phyloP scores from a whole-genome alignment of 371 early-diverging fungal species.

The Mortierella sp. region DNA sequence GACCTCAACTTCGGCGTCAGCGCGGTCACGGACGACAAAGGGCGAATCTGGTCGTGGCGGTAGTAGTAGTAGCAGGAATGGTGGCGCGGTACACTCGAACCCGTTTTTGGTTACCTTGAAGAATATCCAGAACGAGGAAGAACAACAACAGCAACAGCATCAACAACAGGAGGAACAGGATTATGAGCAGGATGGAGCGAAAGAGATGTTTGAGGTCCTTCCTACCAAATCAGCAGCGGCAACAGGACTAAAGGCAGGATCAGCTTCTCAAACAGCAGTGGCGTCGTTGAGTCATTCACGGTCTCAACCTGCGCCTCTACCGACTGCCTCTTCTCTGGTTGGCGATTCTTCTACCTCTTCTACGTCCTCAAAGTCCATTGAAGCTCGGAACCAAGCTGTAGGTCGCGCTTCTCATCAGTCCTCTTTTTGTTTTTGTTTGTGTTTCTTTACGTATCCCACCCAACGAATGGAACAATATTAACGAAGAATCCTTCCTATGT shows the following conservation, averaged over 20 bases:
- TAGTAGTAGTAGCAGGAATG: neutral
- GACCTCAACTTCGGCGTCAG: neutral
- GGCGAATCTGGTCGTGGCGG: neutral
- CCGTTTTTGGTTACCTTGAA: constrained; percentile 15
- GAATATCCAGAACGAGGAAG: constrained; percentile 4
- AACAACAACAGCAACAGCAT: neutral
- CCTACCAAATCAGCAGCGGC: neutral
- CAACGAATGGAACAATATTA: neutral
- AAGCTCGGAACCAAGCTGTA: constrained; percentile 39
- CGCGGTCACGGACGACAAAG: neutral
- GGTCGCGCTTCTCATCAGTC: neutral
- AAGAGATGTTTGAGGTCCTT: neutral
- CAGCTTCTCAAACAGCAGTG: neutral
- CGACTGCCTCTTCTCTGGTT: neutral
- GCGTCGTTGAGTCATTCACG: neutral
- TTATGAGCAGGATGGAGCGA: neutral
- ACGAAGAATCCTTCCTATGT: neutral
- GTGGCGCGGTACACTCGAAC: neutral
- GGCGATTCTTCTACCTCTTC: neutral
- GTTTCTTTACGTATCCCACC: too few relatives aligned
- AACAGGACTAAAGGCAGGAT: neutral
- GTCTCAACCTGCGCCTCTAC: constrained; percentile 11
- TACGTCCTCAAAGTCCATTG: constrained; percentile 28
- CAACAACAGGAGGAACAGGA: neutral
- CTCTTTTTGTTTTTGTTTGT: neutral